phyloP scores from a whole-genome alignment of 164 flowering plant species.

The Buxus sempervirens region DNA sequence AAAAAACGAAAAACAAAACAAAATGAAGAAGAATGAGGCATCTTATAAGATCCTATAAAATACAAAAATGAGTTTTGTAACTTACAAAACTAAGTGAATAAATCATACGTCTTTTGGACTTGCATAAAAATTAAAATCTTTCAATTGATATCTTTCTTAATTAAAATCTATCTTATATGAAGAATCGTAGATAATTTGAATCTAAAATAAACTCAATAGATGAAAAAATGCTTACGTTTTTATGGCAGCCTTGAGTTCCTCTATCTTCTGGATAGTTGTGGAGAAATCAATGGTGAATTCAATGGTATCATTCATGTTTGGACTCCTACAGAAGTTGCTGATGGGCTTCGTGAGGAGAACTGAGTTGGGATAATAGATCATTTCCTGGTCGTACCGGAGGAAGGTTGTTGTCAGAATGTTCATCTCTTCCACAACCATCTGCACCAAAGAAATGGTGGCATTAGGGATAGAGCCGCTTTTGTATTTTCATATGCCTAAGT shows the following conservation, averaged over 20 bases:
- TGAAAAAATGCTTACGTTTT: constrained; percentile 28
- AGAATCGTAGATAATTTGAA: too few species aligned
- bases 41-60: too few species aligned
- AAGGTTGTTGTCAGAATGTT: constrained; percentile 56
- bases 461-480: neutral
- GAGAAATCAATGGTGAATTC: constrained; percentile 27
- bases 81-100: too few species aligned
- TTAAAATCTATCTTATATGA: too few species aligned
- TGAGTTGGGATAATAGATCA: constrained; percentile 28
- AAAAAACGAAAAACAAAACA: neutral
- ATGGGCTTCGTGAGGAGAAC: constrained; percentile 27
- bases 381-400: constrained; percentile 31
- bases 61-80: too few species aligned
- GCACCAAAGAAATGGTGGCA: constrained; percentile 6
- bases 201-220: too few species aligned
- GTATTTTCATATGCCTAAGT: too few species aligned
- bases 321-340: constrained; percentile 34
- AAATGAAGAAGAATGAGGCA: too few species aligned
- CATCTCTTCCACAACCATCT: constrained; percentile 76
- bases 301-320: constrained; percentile 30
- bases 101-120: too few species aligned
- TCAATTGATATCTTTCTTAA: too few species aligned
- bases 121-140: too few species aligned
- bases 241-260: constrained; percentile 34
- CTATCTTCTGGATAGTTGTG: constrained; percentile 23